These are phyloP conservation scores for Rubus idaeus DNA, from an alignment of 306 rosid species.

Conservation along the genomic window DNA sequence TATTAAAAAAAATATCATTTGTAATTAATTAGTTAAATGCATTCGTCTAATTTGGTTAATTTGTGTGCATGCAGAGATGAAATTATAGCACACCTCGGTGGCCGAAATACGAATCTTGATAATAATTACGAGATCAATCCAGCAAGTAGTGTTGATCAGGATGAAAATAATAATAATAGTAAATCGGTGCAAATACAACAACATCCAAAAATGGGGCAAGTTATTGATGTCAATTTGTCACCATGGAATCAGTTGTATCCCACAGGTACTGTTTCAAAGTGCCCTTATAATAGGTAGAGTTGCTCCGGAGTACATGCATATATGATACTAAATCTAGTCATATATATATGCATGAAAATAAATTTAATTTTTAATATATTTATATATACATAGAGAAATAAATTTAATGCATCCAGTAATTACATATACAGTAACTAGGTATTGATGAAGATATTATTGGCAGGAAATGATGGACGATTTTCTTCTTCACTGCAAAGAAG, in stretches of 20 bases:
- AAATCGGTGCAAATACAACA: not conserved
- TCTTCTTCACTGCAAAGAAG: not conserved
- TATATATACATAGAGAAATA: too few species aligned
- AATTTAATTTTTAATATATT: too few species aligned
- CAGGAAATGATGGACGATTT: not conserved
- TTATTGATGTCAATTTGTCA: conserved; percentile 22
- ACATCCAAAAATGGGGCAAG: conserved; percentile 35
- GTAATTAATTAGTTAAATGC: not conserved
- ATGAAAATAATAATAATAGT: not conserved
- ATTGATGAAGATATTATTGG: not conserved
- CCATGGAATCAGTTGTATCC: conserved; percentile 42
- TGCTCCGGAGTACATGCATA: too few species aligned
- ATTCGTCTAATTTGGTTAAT: not conserved
- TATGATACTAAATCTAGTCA: too few species aligned
- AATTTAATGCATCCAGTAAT: not conserved
- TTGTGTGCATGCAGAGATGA: conserved; percentile 22
- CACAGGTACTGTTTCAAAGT: conserved; percentile 21
- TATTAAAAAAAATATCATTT: not conserved
- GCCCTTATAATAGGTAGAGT: not conserved
- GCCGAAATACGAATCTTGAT: conserved; percentile 27
- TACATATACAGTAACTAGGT: not conserved
- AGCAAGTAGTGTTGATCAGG: conserved; percentile 5
- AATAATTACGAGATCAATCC: conserved; percentile 24
- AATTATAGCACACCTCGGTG: conserved; percentile 10
- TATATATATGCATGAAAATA: not conserved